Evolutionary conservation across 768 basidiomycete species (phyloP).

Genomic region (Naganishia friedmannii): DNA sequence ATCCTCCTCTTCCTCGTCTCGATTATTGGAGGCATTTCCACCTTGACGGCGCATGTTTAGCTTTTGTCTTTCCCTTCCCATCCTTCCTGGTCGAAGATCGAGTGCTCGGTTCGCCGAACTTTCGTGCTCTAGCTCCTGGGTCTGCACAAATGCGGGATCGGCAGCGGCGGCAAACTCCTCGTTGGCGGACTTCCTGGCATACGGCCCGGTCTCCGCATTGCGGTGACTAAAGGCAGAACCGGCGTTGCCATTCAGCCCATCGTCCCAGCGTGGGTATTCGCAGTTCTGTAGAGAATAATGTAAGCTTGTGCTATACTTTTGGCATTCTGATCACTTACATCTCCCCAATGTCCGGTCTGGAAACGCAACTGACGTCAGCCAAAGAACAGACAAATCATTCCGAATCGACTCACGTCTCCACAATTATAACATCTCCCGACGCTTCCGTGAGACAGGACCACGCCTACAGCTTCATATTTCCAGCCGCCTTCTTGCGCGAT

Average conservation of each 20-base stretch:
- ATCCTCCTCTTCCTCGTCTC: constrained; percentile 13
- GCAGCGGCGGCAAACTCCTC: not conserved
- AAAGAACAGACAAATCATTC: not conserved
- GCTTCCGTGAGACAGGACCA: not conserved
- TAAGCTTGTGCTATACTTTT: too few relatives aligned
- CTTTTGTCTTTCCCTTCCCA: constrained; percentile 17
- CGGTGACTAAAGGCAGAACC: not conserved
- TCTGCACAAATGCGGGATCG: constrained; percentile 13
- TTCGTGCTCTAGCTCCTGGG: constrained; percentile 5
- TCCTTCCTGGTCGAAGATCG: constrained; percentile 12
- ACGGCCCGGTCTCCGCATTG: not conserved
- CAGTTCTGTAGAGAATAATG: not conserved
- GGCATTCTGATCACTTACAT: not conserved
- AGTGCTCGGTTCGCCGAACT: not conserved
- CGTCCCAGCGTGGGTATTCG: constrained; percentile 1
- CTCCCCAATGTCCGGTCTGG: constrained; percentile 18
- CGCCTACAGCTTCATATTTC: constrained; percentile 21
- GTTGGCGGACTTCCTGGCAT: not conserved
- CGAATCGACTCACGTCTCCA: not conserved
- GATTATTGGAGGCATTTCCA: not conserved
- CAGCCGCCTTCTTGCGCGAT: constrained; percentile 15
- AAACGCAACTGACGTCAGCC: not conserved
- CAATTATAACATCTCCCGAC: constrained; percentile 10
- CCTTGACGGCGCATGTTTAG: constrained; percentile 8
- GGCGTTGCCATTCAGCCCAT: not conserved